Conservation (phyloP, 345 rosid genomes). For the Pistacia vera region DNA sequence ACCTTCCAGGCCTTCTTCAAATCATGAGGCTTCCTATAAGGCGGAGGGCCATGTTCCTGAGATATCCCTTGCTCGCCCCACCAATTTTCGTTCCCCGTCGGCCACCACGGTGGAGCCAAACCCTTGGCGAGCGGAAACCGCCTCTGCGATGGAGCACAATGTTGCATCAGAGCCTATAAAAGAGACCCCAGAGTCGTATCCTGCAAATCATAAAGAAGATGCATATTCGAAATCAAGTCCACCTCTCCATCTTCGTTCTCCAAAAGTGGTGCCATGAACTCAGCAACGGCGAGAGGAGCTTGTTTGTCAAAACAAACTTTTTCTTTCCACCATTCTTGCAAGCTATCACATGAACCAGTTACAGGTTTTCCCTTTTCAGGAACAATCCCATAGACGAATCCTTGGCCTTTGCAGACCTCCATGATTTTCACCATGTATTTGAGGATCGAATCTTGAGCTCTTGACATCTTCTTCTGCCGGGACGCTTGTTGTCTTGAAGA, state of each 20-base stretch:
- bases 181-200: constrained; percentile 72
- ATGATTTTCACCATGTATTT: constrained; percentile 77
- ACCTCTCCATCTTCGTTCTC: too few relatives aligned
- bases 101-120: constrained; percentile 12
- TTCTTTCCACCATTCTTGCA: constrained; percentile 77
- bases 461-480: constrained; percentile 51
- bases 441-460: constrained; percentile 69
- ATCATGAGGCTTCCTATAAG: constrained; percentile 69
- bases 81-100: background rate
- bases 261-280: too few relatives aligned
- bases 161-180: constrained; percentile 73
- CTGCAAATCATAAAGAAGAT: constrained; percentile 25
- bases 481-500: constrained; percentile 12
- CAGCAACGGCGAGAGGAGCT: too few relatives aligned
- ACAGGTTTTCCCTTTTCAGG: constrained; percentile 73
- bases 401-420: constrained; percentile 70
- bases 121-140: constrained; percentile 13
- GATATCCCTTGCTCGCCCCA: constrained; percentile 23
- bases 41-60: constrained; percentile 56
- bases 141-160: constrained; percentile 4
- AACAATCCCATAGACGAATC: constrained; percentile 77
- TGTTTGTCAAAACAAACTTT: constrained; percentile 41
- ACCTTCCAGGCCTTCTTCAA: constrained; percentile 80
- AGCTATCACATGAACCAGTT: constrained; percentile 66
- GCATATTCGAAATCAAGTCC: too few relatives aligned